phyloP scores from a whole-genome alignment of 805 yeast genomes.

The Wickerhamiella sergipiensis region DNA sequence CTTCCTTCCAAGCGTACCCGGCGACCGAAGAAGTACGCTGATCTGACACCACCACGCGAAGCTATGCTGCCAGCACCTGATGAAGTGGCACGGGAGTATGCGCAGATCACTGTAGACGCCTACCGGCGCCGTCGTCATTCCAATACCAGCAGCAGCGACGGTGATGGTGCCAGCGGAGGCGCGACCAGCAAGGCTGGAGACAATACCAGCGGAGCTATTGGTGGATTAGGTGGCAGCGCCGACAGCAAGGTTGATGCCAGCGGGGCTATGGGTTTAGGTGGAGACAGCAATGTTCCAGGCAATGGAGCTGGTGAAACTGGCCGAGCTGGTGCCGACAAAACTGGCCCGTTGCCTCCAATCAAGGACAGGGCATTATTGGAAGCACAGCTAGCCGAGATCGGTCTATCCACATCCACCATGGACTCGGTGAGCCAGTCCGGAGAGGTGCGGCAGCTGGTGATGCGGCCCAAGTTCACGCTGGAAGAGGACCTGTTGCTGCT shows the following conservation, averaged over 20 bases:
- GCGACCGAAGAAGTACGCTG: background rate
- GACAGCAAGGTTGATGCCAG: too few species aligned
- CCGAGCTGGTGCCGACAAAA: too few species aligned
- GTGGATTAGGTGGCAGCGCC: too few species aligned
- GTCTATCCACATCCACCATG: too few species aligned
- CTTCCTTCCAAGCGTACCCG: background rate
- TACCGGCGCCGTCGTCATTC: background rate
- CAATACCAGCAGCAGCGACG: background rate
- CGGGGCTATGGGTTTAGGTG: too few species aligned
- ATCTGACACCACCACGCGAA: background rate
- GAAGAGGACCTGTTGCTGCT: conserved; percentile 20
- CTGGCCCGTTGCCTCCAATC: too few species aligned
- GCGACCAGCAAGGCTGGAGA: too few species aligned
- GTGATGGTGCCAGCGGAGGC: too few species aligned
- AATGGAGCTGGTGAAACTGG: too few species aligned
- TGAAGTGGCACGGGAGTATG: background rate
- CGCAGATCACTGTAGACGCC: background rate
- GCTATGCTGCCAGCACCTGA: background rate
- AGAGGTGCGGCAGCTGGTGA: background rate
- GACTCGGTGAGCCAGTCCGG: background rate
- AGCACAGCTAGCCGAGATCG: background rate
- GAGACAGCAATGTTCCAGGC: too few species aligned
- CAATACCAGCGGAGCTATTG: too few species aligned
- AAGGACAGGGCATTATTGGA: background rate
- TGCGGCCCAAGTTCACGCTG: conserved; percentile 16